phyloP scores from a whole-genome alignment of 2,329 filamentous ascomycete species.

The Pestalotiopsis sp. region DNA sequence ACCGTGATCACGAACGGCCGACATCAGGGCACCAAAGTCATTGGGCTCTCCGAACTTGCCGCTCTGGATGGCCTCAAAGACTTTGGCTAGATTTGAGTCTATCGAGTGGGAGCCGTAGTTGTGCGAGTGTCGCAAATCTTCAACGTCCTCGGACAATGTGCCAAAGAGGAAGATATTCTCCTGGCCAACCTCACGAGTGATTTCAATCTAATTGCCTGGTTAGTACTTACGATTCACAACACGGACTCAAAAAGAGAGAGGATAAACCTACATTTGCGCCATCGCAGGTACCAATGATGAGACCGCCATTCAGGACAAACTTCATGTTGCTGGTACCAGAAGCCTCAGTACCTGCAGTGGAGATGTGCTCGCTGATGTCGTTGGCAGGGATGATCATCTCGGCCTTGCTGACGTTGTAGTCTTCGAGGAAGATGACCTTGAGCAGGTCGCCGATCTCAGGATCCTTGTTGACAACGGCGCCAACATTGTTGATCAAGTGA shows the following conservation, averaged over 20 bases:
- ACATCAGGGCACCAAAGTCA: slow-evolving; percentile 81
- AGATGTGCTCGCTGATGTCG: slow-evolving; percentile 98
- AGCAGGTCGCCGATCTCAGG: slow-evolving; percentile 88
- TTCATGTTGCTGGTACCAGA: slow-evolving; percentile 99
- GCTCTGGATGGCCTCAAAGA: slow-evolving; percentile 81
- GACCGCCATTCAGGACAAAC: slow-evolving; percentile 94
- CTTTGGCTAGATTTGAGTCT: slow-evolving; percentile 75
- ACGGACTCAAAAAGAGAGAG: not conserved
- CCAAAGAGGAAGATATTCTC: slow-evolving; percentile 99
- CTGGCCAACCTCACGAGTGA: slow-evolving; percentile 94
- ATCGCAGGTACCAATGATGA: slow-evolving; percentile 98
- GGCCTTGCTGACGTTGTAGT: slow-evolving; percentile 99
- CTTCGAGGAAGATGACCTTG: slow-evolving; percentile 96
- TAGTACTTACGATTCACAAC: slow-evolving; percentile 14
- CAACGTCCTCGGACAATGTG: slow-evolving; percentile 92
- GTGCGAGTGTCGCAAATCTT: slow-evolving; percentile 90
- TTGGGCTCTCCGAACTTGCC: slow-evolving; percentile 80
- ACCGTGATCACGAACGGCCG: slow-evolving; percentile 86
- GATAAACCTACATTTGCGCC: slow-evolving; percentile 81
- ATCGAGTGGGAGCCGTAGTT: slow-evolving; percentile 80
- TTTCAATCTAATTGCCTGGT: slow-evolving; percentile 69
- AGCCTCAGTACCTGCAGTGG: slow-evolving; percentile 91
- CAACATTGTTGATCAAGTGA: slow-evolving; percentile 92
- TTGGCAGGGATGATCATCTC: slow-evolving; percentile 95
- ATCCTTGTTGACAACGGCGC: slow-evolving; percentile 88